Evolutionary conservation across 2,329 filamentous ascomycete genomes (phyloP).

Genomic region (Fusarium musae): DNA sequence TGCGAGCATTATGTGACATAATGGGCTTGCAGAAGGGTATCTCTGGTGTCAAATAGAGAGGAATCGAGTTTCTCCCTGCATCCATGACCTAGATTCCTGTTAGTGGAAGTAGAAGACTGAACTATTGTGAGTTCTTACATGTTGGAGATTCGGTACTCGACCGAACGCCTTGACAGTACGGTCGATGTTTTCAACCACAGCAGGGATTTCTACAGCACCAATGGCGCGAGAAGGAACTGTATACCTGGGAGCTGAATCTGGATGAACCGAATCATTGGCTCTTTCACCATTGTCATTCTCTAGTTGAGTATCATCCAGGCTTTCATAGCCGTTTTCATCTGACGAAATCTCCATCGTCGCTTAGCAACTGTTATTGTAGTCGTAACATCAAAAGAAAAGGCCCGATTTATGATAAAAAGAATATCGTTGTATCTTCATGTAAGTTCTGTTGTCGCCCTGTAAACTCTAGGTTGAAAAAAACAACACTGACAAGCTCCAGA

Average conservation of each 20-base stretch:
- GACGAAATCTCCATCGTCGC: slow-evolving; percentile 26
- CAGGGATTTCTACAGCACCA: slow-evolving; percentile 57
- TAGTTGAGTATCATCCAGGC: slow-evolving; percentile 26
- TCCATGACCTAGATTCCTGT: slow-evolving; percentile 57
- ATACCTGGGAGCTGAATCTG: slow-evolving; percentile 49
- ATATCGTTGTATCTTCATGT: neutral
- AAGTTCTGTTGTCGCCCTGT: slow-evolving; percentile 10
- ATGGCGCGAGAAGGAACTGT: slow-evolving; percentile 50
- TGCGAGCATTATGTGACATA: slow-evolving; percentile 77
- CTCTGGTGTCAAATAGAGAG: slow-evolving; percentile 81
- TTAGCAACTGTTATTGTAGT: neutral
- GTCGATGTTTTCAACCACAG: slow-evolving; percentile 57
- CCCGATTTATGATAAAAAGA: neutral
- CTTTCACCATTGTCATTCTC: slow-evolving; percentile 10
- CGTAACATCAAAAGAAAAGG: neutral
- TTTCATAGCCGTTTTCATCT: slow-evolving; percentile 39
- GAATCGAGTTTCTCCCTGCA: slow-evolving; percentile 63
- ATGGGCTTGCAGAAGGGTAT: slow-evolving; percentile 83
- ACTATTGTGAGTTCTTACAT: slow-evolving; percentile 47
- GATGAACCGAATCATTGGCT: slow-evolving; percentile 1
- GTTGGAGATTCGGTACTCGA: slow-evolving; percentile 50
- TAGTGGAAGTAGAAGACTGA: neutral
- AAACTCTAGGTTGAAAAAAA: slow-evolving; percentile 11
- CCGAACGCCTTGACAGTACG: slow-evolving; percentile 57
- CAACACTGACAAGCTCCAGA: slow-evolving; percentile 2